Evolutionary conservation across 768 basidiomycete genomes (phyloP).

Genomic region (Lentinula sp.): DNA sequence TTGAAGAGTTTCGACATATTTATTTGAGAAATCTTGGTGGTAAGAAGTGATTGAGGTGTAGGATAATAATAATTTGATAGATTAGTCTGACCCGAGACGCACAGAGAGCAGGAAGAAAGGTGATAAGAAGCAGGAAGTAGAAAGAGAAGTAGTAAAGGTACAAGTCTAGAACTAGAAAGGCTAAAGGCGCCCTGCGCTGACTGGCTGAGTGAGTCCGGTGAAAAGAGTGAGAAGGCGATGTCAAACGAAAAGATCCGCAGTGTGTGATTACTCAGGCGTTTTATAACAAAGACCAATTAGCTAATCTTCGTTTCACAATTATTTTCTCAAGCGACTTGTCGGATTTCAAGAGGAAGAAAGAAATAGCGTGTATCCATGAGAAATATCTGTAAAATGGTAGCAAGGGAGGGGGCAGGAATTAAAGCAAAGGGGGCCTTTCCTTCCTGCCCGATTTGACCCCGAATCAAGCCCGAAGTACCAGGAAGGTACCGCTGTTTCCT

Average conservation of each 20-base stretch:
- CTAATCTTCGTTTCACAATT: background rate
- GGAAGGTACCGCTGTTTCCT: background rate
- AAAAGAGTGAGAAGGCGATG: conserved; percentile 3
- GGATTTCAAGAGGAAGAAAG: background rate
- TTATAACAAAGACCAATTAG: conserved; percentile 2
- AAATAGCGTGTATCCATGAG: background rate
- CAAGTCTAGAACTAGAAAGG: background rate
- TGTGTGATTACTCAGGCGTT: background rate
- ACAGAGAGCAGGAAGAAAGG: background rate
- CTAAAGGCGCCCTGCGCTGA: conserved; percentile 6
- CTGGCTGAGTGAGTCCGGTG: background rate
- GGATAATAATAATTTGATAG: background rate
- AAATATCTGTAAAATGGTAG: background rate
- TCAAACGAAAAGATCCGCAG: background rate
- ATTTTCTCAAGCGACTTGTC: background rate
- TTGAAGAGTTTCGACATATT: conserved; percentile 5
- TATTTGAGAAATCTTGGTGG: background rate
- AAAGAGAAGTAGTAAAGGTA: background rate
- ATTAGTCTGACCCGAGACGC: background rate
- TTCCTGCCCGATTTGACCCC: background rate
- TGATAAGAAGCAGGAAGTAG: background rate
- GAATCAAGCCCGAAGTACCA: background rate
- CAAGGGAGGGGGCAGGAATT: background rate
- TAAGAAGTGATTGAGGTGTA: background rate
- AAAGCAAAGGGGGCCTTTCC: background rate